Percentiles rank a stretch among this genome's conserved stretches.
These are phyloP conservation scores for Senna tora DNA, from an alignment of 306 rosid species.

Conservation along the genomic window DNA sequence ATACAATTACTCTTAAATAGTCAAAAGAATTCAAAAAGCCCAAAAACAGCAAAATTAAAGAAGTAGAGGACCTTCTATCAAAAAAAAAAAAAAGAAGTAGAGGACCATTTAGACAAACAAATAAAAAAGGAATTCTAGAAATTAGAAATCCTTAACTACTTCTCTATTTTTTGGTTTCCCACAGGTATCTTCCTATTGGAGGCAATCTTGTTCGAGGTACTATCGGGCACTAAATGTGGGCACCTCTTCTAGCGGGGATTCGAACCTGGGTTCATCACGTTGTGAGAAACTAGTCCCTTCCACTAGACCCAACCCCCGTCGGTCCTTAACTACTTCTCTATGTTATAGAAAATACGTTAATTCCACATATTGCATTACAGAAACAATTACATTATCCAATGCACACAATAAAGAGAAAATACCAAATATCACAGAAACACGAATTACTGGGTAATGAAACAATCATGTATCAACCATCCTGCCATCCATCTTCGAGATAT, in stretches of 20 bases:
- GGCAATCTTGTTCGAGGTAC: too few relatives aligned
- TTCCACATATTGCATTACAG: background rate
- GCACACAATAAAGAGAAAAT: constrained; percentile 4
- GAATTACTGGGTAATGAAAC: constrained; percentile 7
- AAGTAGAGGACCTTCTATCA: background rate
- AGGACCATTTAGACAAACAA: background rate
- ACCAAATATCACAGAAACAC: constrained; percentile 6
- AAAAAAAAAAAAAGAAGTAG: too few relatives aligned
- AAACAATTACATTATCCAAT: constrained; percentile 1
- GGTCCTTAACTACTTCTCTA: background rate
- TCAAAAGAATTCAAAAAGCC: background rate
- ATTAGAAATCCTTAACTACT: background rate
- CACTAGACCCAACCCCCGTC: too few relatives aligned
- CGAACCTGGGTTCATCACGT: too few relatives aligned
- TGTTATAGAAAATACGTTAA: background rate
- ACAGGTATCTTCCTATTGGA: too few relatives aligned
- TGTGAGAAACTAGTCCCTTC: too few relatives aligned
- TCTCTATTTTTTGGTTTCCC: too few relatives aligned
- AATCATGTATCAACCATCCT: background rate
- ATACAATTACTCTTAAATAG: too few relatives aligned
- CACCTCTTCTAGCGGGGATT: too few relatives aligned
- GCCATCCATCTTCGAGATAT: background rate
- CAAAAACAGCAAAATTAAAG: too few relatives aligned
- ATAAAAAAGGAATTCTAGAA: background rate
- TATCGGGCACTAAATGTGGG: too few relatives aligned